These are phyloP conservation scores for Jamesozyma jinghongensis DNA, from an alignment of 805 yeast species.

Conservation along the genomic window DNA sequence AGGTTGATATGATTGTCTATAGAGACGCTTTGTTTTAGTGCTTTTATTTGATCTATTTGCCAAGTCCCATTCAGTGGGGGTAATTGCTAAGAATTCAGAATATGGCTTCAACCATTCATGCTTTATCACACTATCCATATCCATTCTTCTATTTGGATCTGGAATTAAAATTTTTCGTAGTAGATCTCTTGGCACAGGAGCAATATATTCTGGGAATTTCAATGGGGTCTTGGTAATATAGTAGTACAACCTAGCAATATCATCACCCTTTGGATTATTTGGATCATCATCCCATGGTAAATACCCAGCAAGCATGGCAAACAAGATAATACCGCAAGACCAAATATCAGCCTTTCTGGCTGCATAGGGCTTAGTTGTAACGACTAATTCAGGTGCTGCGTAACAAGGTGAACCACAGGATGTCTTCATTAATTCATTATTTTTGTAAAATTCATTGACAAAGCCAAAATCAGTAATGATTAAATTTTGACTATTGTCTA, in stretches of 20 bases:
- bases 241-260: constrained; percentile 80
- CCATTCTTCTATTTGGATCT: constrained; percentile 70
- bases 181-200: constrained; percentile 84
- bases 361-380: constrained; percentile 76
- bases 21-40: constrained; percentile 18
- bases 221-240: constrained; percentile 86
- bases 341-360: constrained; percentile 93
- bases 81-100: constrained; percentile 67
- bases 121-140: constrained; percentile 56
- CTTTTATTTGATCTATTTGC: constrained; percentile 30
- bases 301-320: constrained; percentile 96
- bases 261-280: constrained; percentile 90
- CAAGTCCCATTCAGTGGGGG: constrained; percentile 86
- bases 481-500: constrained; percentile 80
- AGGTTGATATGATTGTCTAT: constrained; percentile 1
- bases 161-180: constrained; percentile 76
- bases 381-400: constrained; percentile 96
- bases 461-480: constrained; percentile 90
- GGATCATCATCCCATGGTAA: constrained; percentile 97
- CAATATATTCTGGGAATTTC: constrained; percentile 90
- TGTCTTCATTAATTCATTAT: constrained; percentile 79
- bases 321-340: constrained; percentile 92
- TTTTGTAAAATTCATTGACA: constrained; percentile 62
- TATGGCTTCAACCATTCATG: constrained; percentile 90
- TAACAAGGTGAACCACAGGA: constrained; percentile 97